Percentiles rank a stretch among this genome's conserved stretches.
These are phyloP conservation scores for Heracleum sosnowskyi DNA, from an alignment of 129 eudicot species.

Conservation along the genomic window DNA sequence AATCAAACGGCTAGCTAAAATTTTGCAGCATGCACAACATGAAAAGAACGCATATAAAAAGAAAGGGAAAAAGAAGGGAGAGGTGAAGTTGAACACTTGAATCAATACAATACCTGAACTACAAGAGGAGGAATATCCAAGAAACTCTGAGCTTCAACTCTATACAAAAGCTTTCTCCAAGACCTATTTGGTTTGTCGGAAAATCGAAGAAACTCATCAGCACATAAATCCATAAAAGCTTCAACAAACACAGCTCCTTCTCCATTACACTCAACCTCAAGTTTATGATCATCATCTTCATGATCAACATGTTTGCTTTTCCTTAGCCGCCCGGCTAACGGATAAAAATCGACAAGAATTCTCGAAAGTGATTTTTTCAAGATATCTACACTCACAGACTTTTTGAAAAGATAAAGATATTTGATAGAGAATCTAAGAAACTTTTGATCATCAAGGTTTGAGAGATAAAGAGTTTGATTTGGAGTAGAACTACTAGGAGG, in stretches of 20 bases:
- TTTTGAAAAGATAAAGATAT: constrained; percentile 65
- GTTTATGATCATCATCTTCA: constrained; percentile 39
- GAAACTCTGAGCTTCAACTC: constrained; percentile 61
- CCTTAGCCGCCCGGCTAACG: constrained; percentile 77
- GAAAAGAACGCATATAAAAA: neutral
- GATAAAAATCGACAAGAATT: constrained; percentile 73
- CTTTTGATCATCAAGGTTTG: constrained; percentile 92
- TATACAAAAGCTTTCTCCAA: constrained; percentile 84
- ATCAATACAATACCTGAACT: constrained; percentile 49
- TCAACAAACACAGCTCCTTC: constrained; percentile 92
- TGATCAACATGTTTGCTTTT: constrained; percentile 16
- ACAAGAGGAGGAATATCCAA: constrained; percentile 86
- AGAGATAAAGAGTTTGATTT: constrained; percentile 53
- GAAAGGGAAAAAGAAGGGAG: no score
- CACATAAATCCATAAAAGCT: constrained; percentile 64
- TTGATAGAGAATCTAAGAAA: constrained; percentile 87
- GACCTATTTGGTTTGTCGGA: constrained; percentile 62
- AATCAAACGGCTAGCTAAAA: neutral
- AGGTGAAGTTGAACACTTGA: neutral
- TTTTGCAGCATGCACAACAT: neutral
- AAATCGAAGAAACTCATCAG: constrained; percentile 43
- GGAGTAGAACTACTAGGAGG: constrained; percentile 68
- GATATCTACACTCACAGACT: constrained; percentile 29
- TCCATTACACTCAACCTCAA: constrained; percentile 82
- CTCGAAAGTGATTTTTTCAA: constrained; percentile 58